phyloP scores from a whole-genome alignment of 352 stramenopile species.

The Phytophthora citricola region DNA sequence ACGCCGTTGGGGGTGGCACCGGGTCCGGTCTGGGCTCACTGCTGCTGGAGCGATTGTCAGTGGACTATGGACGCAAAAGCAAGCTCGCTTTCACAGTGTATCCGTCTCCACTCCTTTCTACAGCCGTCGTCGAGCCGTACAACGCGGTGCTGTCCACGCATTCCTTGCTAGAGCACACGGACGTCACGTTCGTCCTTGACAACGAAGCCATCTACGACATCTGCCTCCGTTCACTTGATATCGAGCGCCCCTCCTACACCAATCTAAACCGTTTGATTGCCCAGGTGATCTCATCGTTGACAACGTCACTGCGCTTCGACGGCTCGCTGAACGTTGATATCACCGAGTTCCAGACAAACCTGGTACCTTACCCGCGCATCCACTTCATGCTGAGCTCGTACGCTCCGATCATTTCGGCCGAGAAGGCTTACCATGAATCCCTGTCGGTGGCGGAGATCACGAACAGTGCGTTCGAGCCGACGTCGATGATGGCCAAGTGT shows the following conservation, averaged over 20 bases:
- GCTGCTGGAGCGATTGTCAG: constrained; percentile 2
- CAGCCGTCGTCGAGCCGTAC: constrained; percentile 4
- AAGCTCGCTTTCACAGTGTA: constrained; percentile 8
- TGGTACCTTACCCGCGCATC: constrained; percentile 98
- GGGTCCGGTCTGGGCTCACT: background rate
- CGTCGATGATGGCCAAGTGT: constrained; percentile 99
- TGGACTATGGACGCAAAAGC: constrained; percentile 7
- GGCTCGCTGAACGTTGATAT: constrained; percentile 98
- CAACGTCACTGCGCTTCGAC: constrained; percentile 92
- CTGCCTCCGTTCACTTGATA: background rate
- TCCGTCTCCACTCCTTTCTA: background rate
- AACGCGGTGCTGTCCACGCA: constrained; percentile 8
- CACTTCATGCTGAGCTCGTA: constrained; percentile 99
- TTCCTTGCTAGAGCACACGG: constrained; percentile 6
- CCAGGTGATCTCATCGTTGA: constrained; percentile 90
- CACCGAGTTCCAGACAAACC: constrained; percentile 99
- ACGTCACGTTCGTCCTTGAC: constrained; percentile 3
- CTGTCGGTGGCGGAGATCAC: constrained; percentile 98
- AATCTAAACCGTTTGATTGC: constrained; percentile 98
- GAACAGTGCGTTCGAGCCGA: constrained; percentile 97
- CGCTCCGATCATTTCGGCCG: constrained; percentile 89
- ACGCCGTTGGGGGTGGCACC: constrained; percentile 39
- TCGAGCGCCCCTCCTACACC: constrained; percentile 97
- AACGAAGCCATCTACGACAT: constrained; percentile 7
- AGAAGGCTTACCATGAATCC: constrained; percentile 98